Percentiles rank a stretch among this genome's conserved stretches.
phyloP scores from a whole-genome alignment of 2,329 filamentous ascomycete genomes.

The Exophiala calicioides region DNA sequence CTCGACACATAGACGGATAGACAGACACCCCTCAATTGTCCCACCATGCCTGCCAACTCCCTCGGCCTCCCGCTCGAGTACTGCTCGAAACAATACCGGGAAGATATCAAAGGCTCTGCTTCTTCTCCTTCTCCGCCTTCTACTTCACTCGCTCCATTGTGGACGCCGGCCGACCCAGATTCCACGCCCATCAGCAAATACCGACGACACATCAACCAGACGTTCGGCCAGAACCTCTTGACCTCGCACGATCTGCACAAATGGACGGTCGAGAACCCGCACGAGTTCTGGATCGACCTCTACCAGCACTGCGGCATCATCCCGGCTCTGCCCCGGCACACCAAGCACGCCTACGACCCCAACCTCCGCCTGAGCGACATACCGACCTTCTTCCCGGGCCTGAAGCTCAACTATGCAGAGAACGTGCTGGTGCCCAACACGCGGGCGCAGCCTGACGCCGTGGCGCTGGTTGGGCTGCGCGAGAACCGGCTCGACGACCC shows the following conservation, averaged over 20 bases:
- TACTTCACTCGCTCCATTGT: constrained; percentile 14
- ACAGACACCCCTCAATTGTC: background rate
- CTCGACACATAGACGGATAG: background rate
- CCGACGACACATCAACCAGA: constrained; percentile 26
- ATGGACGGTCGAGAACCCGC: constrained; percentile 43
- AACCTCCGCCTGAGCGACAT: constrained; percentile 39
- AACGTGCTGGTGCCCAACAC: constrained; percentile 39
- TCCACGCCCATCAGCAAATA: constrained; percentile 27
- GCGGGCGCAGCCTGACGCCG: constrained; percentile 37
- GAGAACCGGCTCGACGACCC: constrained; percentile 40
- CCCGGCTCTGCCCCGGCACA: constrained; percentile 35
- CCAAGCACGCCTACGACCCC: constrained; percentile 42
- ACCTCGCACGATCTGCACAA: constrained; percentile 41
- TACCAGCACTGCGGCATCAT: constrained; percentile 40
- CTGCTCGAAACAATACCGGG: background rate
- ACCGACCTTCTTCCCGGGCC: constrained; percentile 42
- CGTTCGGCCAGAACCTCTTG: constrained; percentile 20
- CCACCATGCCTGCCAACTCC: constrained; percentile 3
- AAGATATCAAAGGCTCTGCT: background rate
- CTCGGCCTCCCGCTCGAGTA: constrained; percentile 9
- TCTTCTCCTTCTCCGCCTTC: background rate
- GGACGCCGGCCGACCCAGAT: constrained; percentile 25
- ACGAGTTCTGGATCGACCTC: constrained; percentile 48
- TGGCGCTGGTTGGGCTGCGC: constrained; percentile 44
- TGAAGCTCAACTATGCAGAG: constrained; percentile 44